Conservation (phyloP, 73 alveolate species). For the Paramecium sexaurelia region DNA sequence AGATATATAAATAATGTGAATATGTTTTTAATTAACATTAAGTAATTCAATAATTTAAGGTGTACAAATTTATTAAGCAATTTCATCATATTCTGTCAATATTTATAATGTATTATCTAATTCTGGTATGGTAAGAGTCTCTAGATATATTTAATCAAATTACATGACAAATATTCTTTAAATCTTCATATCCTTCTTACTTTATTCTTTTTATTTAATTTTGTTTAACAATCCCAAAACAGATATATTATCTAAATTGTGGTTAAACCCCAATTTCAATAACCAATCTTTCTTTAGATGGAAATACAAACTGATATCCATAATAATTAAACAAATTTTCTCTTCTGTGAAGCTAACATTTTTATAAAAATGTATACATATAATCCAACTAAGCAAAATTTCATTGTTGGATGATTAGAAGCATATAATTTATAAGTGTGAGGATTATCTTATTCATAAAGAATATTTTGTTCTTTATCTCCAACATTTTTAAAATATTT, state of each 20-base stretch:
- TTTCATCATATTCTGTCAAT: constrained; percentile 35
- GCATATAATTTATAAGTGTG: constrained; percentile 48
- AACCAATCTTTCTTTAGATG: constrained; percentile 5
- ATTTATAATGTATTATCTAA: not conserved
- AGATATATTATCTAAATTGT: not conserved
- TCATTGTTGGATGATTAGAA: not conserved
- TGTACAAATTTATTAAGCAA: constrained; percentile 8
- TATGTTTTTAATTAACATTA: not conserved
- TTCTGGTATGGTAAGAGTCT: constrained; percentile 38
- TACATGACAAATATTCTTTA: constrained; percentile 47
- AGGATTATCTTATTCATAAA: constrained; percentile 40
- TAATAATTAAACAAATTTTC: constrained; percentile 35
- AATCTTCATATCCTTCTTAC: constrained; percentile 51
- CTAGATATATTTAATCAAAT: not conserved
- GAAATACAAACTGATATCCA: constrained; percentile 35
- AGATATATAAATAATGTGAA: constrained; percentile 20
- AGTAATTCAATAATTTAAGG: not conserved
- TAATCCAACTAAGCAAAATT: constrained; percentile 25
- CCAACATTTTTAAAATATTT: constrained; percentile 59
- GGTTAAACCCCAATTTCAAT: constrained; percentile 41
- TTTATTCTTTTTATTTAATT: not conserved
- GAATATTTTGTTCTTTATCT: not conserved
- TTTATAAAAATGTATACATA: not conserved
- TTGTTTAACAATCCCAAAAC: constrained; percentile 27
- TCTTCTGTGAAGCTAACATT: not conserved